Conservation (phyloP, 352 stramenopile species). For the Phytophthora hybrid region DNA sequence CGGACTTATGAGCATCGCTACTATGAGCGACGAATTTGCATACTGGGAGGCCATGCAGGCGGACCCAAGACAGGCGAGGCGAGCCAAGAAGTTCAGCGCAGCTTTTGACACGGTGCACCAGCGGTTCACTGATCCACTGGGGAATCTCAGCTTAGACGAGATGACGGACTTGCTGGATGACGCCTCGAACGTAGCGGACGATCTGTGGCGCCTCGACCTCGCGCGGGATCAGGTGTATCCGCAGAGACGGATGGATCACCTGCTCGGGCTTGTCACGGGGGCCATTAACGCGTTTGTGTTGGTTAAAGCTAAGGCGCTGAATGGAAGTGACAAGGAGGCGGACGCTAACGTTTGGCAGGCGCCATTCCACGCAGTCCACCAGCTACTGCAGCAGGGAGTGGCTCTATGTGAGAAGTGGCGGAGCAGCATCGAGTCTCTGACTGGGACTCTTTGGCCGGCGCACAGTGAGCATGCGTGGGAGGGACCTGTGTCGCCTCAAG, state of each 20-base stretch:
- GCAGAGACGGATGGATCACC: constrained; percentile 88
- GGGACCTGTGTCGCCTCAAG: constrained; percentile 30
- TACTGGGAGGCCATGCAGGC: constrained; percentile 79
- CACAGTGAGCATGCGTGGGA: constrained; percentile 87
- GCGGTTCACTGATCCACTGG: constrained; percentile 65
- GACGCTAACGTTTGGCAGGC: constrained; percentile 80
- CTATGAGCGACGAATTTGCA: constrained; percentile 85
- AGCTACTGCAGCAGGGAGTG: constrained; percentile 64
- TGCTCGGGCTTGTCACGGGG: constrained; percentile 83
- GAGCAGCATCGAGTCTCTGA: constrained; percentile 77
- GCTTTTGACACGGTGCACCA: constrained; percentile 88
- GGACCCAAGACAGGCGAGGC: constrained; percentile 63
- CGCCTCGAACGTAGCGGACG: constrained; percentile 86
- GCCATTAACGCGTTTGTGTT: constrained; percentile 84
- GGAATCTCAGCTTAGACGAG: constrained; percentile 71
- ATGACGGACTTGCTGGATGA: constrained; percentile 91
- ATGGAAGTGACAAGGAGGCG: constrained; percentile 23
- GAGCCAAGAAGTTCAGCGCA: constrained; percentile 80
- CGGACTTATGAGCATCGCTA: constrained; percentile 81
- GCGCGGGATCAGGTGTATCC: constrained; percentile 75
- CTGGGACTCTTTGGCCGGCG: constrained; percentile 77
- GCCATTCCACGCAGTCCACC: constrained; percentile 64
- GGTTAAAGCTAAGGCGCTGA: constrained; percentile 45
- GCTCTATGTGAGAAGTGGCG: constrained; percentile 90
- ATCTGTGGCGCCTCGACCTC: constrained; percentile 89